Base-by-base conservation (phyloP, 2,329 filamentous ascomycete genomes). In the Triangularia setosa region DNA sequence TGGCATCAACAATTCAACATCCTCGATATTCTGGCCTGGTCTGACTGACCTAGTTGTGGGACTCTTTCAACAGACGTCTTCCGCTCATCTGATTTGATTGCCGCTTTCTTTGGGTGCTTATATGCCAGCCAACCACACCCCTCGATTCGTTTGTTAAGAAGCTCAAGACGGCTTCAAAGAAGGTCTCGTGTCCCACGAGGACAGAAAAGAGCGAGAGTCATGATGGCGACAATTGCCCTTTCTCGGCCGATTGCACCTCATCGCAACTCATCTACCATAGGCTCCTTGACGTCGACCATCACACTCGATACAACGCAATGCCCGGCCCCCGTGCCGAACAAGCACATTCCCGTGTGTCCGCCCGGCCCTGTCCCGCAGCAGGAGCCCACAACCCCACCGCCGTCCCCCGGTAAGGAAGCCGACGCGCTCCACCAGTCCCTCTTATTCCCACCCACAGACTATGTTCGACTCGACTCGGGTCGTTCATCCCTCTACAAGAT, bases 261-360 rank as follows among this genome's bases (percentile, higher is more conserved):
- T 64, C 72, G 72, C 64, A 71, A 74, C 65, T 71, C 75, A 66
- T 68, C 74, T 64, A 65, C 71, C 58, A 70, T 75, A 28, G 65
- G 72, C 35, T 70, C 75, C 27, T 69, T 77, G 1, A 58, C 69
- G 25, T 64, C 74, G 30, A 68, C 75, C 35, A 68, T 77, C 59
- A 73, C 76, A 48, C 70, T 75, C 61, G 77, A 80, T 16, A 75
- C 56, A 59, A 66, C 74, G n/a, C 71, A 72, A 58, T 73, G 73
- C 53, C 72, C 73, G 27, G 62, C 67, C 1, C 73, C 90, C 6
- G 82, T 95, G 24, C 92, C 93, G 9, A 97, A 96, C 79, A 96
- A 95, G 77, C 92, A 97, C 77, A 82, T 97, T 24, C 93, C 93
- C n/a, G 81, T 89, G 70, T 97, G 92, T 77, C 90, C 92, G n/a